Conservation (phyloP, 2,329 filamentous ascomycete genomes). For the Hymenoscyphus repandus region DNA sequence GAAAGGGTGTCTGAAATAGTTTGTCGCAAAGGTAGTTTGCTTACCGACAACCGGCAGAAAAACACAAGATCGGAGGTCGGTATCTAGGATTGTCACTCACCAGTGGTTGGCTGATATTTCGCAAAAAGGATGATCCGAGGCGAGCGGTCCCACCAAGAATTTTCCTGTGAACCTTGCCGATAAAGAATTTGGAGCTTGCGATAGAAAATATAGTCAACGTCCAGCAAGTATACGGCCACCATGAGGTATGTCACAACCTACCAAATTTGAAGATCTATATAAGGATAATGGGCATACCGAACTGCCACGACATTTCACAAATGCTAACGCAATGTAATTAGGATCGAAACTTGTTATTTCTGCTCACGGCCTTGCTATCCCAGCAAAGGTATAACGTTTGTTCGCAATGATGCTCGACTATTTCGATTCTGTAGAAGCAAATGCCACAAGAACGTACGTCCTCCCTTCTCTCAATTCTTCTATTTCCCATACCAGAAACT, state of each 20-base stretch:
- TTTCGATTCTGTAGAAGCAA: slow-evolving; percentile 53
- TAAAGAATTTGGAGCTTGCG: not conserved
- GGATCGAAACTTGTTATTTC: slow-evolving; percentile 64
- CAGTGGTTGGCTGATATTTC: too few relatives aligned
- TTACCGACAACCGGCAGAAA: not conserved
- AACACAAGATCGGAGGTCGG: not conserved
- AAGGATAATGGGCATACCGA: not conserved
- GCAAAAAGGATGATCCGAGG: too few relatives aligned
- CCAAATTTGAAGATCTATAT: too few relatives aligned
- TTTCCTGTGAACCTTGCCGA: not conserved
- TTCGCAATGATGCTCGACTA: slow-evolving; percentile 37
- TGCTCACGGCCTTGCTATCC: slow-evolving; percentile 65
- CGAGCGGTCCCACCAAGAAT: not conserved
- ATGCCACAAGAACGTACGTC: slow-evolving; percentile 39
- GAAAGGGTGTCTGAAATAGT: too few relatives aligned
- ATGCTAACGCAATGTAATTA: slow-evolving; percentile 17
- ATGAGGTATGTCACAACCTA: slow-evolving; percentile 7
- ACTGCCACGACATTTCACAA: not conserved
- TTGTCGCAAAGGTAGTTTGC: not conserved
- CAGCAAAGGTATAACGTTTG: slow-evolving; percentile 48
- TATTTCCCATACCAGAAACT: not conserved
- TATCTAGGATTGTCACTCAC: not conserved
- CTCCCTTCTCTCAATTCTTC: not conserved
- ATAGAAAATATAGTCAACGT: not conserved
- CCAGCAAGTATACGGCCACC: slow-evolving; percentile 18